Evolutionary conservation across 192 early-diverging fungal species (phyloP).

Genomic region (Phycomyces nitens): DNA sequence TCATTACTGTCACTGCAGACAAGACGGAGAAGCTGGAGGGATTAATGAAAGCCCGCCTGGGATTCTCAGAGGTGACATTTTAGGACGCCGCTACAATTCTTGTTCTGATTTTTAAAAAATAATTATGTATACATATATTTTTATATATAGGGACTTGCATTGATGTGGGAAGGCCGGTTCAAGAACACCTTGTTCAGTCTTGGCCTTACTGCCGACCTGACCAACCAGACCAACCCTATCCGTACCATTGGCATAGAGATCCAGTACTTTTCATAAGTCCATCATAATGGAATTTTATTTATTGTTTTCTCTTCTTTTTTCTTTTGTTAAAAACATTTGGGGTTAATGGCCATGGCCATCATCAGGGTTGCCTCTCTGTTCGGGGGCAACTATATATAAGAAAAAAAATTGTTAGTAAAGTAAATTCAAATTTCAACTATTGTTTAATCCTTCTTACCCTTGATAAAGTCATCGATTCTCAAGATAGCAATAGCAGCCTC

Average conservation of each 20-base stretch:
- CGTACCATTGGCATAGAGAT: conserved; percentile 53
- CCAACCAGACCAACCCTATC: conserved; percentile 44
- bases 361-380: conserved; percentile 34
- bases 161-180: conserved; percentile 72
- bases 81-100: too few species aligned
- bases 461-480: conserved; percentile 91
- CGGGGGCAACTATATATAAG: conserved; percentile 34
- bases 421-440: too few species aligned
- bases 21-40: conserved; percentile 33
- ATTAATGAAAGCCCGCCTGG: conserved; percentile 30
- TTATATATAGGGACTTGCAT: conserved; percentile 58
- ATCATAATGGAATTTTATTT: neutral
- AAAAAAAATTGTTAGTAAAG: neutral
- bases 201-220: conserved; percentile 64
- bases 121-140: too few species aligned
- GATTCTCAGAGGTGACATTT: conserved; percentile 23
- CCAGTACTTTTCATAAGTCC: conserved; percentile 51
- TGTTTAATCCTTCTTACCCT: conserved; percentile 24
- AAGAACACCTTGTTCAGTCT: conserved; percentile 62
- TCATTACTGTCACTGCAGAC: conserved; percentile 9
- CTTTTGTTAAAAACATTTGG: neutral
- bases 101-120: too few species aligned
- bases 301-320: neutral
- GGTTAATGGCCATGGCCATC: conserved; percentile 49
- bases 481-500: conserved; percentile 96